A percentile compares a stretch with the other conserved stretches of the same genome.
phyloP scores from a whole-genome alignment of 2,329 filamentous ascomycete genomes.

The Talaromyces sp. region DNA sequence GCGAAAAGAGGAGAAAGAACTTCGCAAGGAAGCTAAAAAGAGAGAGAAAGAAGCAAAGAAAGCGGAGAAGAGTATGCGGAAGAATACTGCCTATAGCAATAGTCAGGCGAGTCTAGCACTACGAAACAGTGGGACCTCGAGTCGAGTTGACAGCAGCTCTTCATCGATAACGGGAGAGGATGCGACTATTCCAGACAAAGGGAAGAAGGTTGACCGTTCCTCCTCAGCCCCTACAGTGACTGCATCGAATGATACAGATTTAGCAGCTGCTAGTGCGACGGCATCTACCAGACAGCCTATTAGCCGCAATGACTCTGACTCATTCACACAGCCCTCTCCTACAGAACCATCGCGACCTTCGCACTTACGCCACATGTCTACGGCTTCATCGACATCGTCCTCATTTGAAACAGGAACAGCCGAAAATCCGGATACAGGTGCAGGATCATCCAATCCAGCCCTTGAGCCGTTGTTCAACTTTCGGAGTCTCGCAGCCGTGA shows the following conservation, averaged over 20 bases:
- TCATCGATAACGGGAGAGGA: conserved; percentile 39
- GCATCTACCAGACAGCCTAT: background rate
- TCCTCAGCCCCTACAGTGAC: conserved; percentile 21
- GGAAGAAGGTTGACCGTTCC: conserved; percentile 64
- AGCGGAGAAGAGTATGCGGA: conserved; percentile 64
- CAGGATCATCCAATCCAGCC: conserved; percentile 49
- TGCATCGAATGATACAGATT: background rate
- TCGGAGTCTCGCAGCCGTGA: conserved; percentile 76
- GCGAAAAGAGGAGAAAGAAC: conserved; percentile 75
- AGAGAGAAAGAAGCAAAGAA: conserved; percentile 82
- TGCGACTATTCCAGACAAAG: conserved; percentile 51
- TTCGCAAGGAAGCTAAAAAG: conserved; percentile 77
- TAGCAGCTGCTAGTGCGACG: background rate
- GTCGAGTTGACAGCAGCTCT: conserved; percentile 36
- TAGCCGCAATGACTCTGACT: conserved; percentile 22
- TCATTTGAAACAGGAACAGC: conserved; percentile 62
- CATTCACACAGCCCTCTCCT: conserved; percentile 35
- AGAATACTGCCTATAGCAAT: conserved; percentile 50
- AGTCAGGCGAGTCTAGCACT: conserved; percentile 64
- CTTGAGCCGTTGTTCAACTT: conserved; percentile 89
- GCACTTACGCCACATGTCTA: conserved; percentile 78
- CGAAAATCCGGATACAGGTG: conserved; percentile 45
- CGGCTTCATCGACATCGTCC: conserved; percentile 76
- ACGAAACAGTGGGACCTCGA: conserved; percentile 40
- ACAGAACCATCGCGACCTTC: conserved; percentile 60